These are phyloP conservation scores for Brassica incana DNA, from an alignment of 345 rosid genomes.

Conservation along the genomic window DNA sequence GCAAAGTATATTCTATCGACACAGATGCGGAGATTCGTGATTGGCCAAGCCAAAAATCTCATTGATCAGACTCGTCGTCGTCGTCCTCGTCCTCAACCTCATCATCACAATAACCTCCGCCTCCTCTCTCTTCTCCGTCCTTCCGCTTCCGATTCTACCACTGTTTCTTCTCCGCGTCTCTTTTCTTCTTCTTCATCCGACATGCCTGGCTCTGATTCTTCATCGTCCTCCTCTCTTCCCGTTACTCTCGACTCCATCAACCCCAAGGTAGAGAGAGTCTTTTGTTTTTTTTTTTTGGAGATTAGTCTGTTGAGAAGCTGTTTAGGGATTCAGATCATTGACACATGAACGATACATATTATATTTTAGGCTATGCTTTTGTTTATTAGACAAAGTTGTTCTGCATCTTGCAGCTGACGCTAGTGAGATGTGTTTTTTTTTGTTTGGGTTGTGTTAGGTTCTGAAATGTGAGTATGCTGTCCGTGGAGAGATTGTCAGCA, in stretches of 20 bases:
- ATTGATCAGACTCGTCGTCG: neutral
- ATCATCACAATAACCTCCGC: neutral
- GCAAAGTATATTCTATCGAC: too few relatives aligned
- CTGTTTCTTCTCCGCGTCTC: neutral
- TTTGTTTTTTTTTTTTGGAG: too few relatives aligned
- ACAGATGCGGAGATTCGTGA: neutral
- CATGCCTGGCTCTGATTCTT: neutral
- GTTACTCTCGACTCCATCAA: neutral
- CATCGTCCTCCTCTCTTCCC: neutral
- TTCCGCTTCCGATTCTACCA: neutral
- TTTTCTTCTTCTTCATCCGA: neutral
- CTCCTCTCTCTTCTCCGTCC: neutral
- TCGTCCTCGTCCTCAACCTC: neutral
- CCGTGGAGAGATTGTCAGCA: constrained; percentile 87
- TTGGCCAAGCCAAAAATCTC: neutral
- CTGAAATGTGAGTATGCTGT: constrained; percentile 90
- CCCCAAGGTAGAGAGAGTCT: neutral
- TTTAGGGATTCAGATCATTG: neutral
- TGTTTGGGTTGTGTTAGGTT: constrained; percentile 47
- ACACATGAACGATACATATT: neutral
- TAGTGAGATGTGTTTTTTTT: constrained; percentile 1
- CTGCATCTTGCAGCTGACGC: neutral
- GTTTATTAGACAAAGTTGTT: neutral
- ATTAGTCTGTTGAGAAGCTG: too few relatives aligned
- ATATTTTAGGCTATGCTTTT: too few relatives aligned